Evolutionary conservation across 345 rosid species (phyloP).

Genomic region (Salix purpurea): DNA sequence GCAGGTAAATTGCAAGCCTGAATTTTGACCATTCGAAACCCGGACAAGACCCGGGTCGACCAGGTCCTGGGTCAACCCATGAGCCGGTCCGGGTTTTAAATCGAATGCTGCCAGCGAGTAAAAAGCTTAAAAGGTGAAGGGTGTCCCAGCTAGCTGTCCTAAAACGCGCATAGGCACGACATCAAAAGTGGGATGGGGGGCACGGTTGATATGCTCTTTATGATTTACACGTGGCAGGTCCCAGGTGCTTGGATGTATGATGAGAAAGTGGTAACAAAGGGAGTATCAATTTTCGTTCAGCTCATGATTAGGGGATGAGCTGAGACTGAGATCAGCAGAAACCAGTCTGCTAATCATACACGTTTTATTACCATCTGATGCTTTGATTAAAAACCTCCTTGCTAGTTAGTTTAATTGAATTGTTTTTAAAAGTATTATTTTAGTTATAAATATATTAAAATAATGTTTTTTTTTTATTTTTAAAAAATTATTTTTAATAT

Average conservation of each 20-base stretch:
- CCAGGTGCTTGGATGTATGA: background rate
- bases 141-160: background rate
- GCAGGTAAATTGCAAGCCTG: too few relatives aligned
- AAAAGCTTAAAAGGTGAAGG: too few relatives aligned
- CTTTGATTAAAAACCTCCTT: background rate
- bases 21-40: too few relatives aligned
- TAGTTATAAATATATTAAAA: too few relatives aligned
- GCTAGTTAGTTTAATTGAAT: too few relatives aligned
- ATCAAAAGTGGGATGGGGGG: background rate
- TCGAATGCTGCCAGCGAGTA: too few relatives aligned
- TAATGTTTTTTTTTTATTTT: too few relatives aligned
- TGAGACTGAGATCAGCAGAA: background rate
- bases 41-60: too few relatives aligned
- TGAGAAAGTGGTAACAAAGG: background rate
- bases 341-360: background rate
- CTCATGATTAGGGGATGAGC: background rate
- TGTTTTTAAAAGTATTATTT: too few relatives aligned
- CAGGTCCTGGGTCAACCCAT: too few relatives aligned
- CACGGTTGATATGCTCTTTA: background rate
- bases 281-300: background rate
- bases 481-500: too few relatives aligned
- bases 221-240: background rate
- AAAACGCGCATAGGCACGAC: background rate
- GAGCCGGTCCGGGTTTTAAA: too few relatives aligned
- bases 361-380: background rate